These are phyloP conservation scores for Claviceps cyperi DNA, from an alignment of 2,329 filamentous ascomycete species.

Conservation along the genomic window DNA sequence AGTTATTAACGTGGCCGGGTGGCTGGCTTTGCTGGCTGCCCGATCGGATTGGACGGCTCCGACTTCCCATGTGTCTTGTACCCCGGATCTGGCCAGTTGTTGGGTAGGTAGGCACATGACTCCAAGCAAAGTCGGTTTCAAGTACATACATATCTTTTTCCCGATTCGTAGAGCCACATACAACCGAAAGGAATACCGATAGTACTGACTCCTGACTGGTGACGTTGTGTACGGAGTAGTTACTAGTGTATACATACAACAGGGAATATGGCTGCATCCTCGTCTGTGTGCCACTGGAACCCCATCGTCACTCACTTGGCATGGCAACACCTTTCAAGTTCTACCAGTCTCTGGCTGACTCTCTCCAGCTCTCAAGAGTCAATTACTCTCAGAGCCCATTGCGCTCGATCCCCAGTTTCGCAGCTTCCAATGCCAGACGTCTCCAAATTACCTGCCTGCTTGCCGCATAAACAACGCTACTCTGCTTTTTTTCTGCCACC, in stretches of 20 bases:
- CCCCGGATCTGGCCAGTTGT: neutral
- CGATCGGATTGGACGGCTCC: no score
- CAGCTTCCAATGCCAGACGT: no score
- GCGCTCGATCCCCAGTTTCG: no score
- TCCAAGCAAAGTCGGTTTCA: neutral
- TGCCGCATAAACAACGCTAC: no score
- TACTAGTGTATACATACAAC: neutral
- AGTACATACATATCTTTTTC: no score
- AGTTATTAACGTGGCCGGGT: no score
- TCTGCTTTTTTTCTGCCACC: neutral
- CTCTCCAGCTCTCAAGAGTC: neutral
- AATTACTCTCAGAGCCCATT: no score
- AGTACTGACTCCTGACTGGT: neutral
- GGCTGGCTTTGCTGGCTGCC: no score
- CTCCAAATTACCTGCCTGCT: no score
- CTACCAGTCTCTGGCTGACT: neutral
- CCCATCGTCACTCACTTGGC: neutral
- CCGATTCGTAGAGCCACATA: no score
- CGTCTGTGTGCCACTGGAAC: slow-evolving; percentile 3
- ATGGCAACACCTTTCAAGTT: neutral
- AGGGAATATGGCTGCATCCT: neutral
- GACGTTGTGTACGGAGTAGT: neutral
- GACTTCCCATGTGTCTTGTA: neutral
- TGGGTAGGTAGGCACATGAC: neutral
- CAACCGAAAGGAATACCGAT: neutral